These are phyloP conservation scores for Euphrasia confusa DNA, from an alignment of 257 asterid genomes.

Conservation along the genomic window DNA sequence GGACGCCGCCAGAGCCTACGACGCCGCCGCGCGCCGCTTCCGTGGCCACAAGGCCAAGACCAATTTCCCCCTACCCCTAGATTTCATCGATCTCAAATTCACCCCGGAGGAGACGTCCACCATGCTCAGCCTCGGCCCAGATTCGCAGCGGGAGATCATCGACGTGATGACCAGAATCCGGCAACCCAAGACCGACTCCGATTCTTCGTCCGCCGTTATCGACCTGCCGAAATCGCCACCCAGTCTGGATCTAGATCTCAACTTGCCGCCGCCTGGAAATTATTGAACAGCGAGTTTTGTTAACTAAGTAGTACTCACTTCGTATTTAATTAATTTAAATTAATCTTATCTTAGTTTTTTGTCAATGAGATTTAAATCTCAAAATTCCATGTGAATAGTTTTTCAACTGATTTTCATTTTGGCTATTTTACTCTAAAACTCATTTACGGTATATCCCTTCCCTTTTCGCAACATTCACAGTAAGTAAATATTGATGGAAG, in stretches of 20 bases:
- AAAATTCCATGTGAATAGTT: too few relatives aligned
- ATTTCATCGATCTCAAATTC: slow-evolving; percentile 2
- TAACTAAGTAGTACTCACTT: too few relatives aligned
- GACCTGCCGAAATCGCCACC: slow-evolving; percentile 31
- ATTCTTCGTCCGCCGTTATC: slow-evolving; percentile 38
- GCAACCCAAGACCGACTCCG: slow-evolving; percentile 31
- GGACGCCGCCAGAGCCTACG: slow-evolving; percentile 62
- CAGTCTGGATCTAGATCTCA: slow-evolving; percentile 48
- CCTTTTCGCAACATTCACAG: too few relatives aligned
- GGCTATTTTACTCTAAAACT: too few relatives aligned
- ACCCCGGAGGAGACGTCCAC: slow-evolving; percentile 13
- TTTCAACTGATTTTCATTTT: too few relatives aligned
- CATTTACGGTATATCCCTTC: too few relatives aligned
- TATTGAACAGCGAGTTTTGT: slow-evolving; percentile 17
- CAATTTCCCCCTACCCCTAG: slow-evolving; percentile 38
- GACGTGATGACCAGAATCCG: slow-evolving; percentile 27
- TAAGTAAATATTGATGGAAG: too few relatives aligned
- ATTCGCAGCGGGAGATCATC: slow-evolving; percentile 36
- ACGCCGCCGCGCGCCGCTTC: slow-evolving; percentile 49
- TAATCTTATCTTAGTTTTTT: too few relatives aligned
- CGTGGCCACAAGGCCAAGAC: slow-evolving; percentile 63
- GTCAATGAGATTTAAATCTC: too few relatives aligned
- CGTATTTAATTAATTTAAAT: too few relatives aligned
- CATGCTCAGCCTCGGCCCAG: slow-evolving; percentile 33
- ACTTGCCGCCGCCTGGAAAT: slow-evolving; percentile 43